Evolutionary conservation across 1,139 yeast genomes (phyloP).

Genomic region (Yamadazyma dushanensis): DNA sequence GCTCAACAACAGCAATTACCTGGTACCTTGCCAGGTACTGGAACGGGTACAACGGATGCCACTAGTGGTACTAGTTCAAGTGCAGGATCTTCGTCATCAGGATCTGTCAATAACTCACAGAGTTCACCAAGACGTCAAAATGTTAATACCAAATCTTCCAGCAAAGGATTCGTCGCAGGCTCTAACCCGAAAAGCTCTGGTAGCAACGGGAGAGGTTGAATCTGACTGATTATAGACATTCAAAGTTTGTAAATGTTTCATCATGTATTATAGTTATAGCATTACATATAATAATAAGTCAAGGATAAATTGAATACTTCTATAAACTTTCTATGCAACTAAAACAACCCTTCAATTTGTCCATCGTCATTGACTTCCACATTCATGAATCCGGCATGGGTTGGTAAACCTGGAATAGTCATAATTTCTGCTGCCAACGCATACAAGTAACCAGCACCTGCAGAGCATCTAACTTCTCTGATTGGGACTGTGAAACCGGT

Average conservation of each 20-base stretch:
- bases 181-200: slow-evolving; percentile 9
- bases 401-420: slow-evolving; percentile 83
- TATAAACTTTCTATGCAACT: slow-evolving; percentile 10
- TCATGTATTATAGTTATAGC: slow-evolving; percentile 9
- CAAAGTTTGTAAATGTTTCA: background rate
- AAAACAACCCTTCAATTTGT: slow-evolving; percentile 76
- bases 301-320: background rate
- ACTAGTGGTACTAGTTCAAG: too few species aligned
- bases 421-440: slow-evolving; percentile 82
- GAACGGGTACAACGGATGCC: background rate
- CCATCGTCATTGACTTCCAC: slow-evolving; percentile 80
- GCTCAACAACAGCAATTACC: slow-evolving; percentile 7
- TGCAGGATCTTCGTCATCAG: slow-evolving; percentile 1
- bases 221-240: background rate
- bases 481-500: slow-evolving; percentile 76
- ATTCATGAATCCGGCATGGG: slow-evolving; percentile 82
- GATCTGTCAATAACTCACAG: background rate
- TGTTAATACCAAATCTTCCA: background rate
- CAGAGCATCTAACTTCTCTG: slow-evolving; percentile 75
- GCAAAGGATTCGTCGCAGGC: background rate
- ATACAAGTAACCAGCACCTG: slow-evolving; percentile 82
- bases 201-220: slow-evolving; percentile 4
- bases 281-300: slow-evolving; percentile 4
- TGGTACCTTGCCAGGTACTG: background rate
- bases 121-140: slow-evolving; percentile 1